phyloP scores from a whole-genome alignment of 768 basidiomycete genomes.

The Podaxis pistillaris region DNA sequence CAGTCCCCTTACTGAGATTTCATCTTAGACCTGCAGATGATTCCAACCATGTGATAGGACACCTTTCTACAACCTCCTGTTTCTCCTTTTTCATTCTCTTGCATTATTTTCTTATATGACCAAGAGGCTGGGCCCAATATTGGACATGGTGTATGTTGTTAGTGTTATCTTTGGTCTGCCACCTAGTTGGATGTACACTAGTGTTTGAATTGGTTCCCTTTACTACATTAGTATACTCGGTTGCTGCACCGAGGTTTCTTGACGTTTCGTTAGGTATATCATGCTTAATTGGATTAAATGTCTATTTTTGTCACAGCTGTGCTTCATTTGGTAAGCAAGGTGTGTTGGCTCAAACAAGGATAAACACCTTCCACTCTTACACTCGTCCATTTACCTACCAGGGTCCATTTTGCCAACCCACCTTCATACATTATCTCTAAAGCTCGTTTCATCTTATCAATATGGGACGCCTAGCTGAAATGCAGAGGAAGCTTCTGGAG shows the following conservation, averaged over 20 bases:
- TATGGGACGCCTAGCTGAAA: conserved; percentile 95
- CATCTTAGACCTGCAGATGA: background rate
- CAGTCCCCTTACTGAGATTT: background rate
- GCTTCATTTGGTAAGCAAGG: conserved; percentile 2
- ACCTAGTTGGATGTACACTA: no score
- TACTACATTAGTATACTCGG: no score
- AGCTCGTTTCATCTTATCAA: conserved; percentile 20
- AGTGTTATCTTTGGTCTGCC: no score
- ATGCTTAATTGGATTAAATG: background rate
- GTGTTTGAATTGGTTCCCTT: no score
- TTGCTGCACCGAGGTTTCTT: no score
- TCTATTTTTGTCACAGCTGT: background rate
- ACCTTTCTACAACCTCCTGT: no score
- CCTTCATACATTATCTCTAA: background rate
- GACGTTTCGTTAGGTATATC: background rate
- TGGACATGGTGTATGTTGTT: no score
- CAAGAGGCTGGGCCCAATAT: no score
- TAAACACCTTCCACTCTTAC: conserved; percentile 10
- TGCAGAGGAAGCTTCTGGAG: conserved; percentile 90
- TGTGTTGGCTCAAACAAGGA: conserved; percentile 16
- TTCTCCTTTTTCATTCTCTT: background rate
- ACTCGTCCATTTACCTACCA: background rate
- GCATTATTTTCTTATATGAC: background rate
- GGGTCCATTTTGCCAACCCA: background rate
- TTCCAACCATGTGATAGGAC: background rate